Base-by-base conservation (phyloP, 352 stramenopile genomes). In the Hyaloperonospora arabidopsidis region DNA sequence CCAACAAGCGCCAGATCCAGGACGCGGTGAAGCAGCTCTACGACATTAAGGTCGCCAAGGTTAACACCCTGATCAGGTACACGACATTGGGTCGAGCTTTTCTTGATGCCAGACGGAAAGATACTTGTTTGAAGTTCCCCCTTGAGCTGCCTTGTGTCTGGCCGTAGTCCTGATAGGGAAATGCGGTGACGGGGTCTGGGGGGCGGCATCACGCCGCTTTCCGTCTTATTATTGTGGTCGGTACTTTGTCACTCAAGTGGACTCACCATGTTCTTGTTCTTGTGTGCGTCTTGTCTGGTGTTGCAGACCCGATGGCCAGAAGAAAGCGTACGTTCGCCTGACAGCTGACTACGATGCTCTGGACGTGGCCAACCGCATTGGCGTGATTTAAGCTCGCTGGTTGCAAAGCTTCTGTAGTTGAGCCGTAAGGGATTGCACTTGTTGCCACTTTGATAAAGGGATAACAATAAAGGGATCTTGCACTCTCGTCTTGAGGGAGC, bases 1-100 rank as follows among this genome's bases (percentile, higher is more conserved):
- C 97, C 65, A 99, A 99, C 91, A 99, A 99, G 93, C 91, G 95
- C 62, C 97, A 99, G 89, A 99, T 99, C 86, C 99, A 99, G 90
- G 83, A 97, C 58, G 96, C 97, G 52, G 95, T 99, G 43, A 97
- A 98, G 84, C 89, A 97, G 70, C 82, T 99, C 44, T 99, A 99
- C 89, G 95, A 99, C 66, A 99, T 99, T 84, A 95, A 99, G 83
- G 95, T 85, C 29, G 79, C 96, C 66, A 99, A 99, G 84, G 96
- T 99, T 58, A 99, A 99, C 88, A 99, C 97, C 19, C 86, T 99
- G 45, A 99, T 99, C 86, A 97, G 96, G 84, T 95, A 93, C 72
- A 92, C 64, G 72, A 59, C 61, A 86, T 94, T 67, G 79, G 54
- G 84, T 90, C 84, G 84, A 94, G 57, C 60, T 56, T 45, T 17